These are phyloP conservation scores for Hypoxylon sp. DNA, from an alignment of 2,329 filamentous ascomycete species.

Conservation along the genomic window DNA sequence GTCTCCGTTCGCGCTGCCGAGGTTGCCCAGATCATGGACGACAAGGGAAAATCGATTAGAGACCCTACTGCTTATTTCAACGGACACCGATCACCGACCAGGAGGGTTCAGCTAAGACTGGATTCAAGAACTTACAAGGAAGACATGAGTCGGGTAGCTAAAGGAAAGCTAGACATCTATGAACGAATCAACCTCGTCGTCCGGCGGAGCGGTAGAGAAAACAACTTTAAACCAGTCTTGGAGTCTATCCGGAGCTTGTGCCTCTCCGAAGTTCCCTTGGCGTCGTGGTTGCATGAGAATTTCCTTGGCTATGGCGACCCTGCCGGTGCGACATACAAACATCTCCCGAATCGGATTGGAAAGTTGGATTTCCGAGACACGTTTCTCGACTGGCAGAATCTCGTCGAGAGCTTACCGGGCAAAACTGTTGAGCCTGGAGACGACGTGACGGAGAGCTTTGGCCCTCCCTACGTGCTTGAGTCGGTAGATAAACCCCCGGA, in stretches of 20 bases:
- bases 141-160: slow-evolving; percentile 72
- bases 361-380: slow-evolving; percentile 92
- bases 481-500: slow-evolving; percentile 63
- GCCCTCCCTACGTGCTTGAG: slow-evolving; percentile 87
- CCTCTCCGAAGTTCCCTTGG: slow-evolving; percentile 83
- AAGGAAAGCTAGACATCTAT: slow-evolving; percentile 81
- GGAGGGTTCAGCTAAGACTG: slow-evolving; percentile 80
- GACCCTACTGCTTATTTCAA: slow-evolving; percentile 69
- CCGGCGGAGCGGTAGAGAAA: slow-evolving; percentile 84
- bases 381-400: slow-evolving; percentile 93
- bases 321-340: slow-evolving; percentile 83
- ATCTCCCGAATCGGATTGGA: slow-evolving; percentile 77
- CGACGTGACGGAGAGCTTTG: slow-evolving; percentile 75
- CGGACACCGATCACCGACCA: slow-evolving; percentile 66
- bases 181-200: slow-evolving; percentile 85
- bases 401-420: slow-evolving; percentile 88
- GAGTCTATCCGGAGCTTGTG: slow-evolving; percentile 90
- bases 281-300: slow-evolving; percentile 93
- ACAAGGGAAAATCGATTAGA: slow-evolving; percentile 77
- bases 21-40: slow-evolving; percentile 84
- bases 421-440: slow-evolving; percentile 83
- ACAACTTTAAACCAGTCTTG: slow-evolving; percentile 94
- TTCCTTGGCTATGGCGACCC: slow-evolving; percentile 98
- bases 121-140: slow-evolving; percentile 80
- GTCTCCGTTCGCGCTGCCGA: slow-evolving; percentile 81